Evolutionary conservation across 441 rosid genomes (phyloP), one percentile per base, ranked within the genome.

Genomic region (Gossypium schwendimanii): DNA sequence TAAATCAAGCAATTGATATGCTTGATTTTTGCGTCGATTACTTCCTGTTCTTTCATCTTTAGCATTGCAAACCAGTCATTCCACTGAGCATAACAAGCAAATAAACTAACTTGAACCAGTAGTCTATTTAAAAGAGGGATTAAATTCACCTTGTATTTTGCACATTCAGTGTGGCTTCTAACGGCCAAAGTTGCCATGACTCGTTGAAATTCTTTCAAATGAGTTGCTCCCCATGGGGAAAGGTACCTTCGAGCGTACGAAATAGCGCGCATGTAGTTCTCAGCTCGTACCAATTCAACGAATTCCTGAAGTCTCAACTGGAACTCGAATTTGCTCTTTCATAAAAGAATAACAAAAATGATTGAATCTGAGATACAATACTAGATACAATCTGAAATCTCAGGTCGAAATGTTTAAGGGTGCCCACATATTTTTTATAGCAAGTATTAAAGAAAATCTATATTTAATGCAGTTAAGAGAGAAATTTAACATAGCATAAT

Each of bases 291-390:
- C 81, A 94, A 80, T 84, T 92, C 98, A 41, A 94, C 75, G 69
- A 91, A 94, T 64, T 90, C 97, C 85, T 94, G 98, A 81, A 89
- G 91, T 81, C 96, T 91, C 85, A 94, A 80, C 81, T 88, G 93
- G 83, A 94, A 92, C 74, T 94, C 98, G 18, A 92, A 86, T 76
- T 84, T 87, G 87, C 98, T 94, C 97, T 92, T 86, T 60, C 73
- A 83, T 24, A 17, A 72, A 72, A 17, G 2, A 66, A 17, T 60
- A 78, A 70, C 36, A 52, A 10, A 77, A 23, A 76, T 36, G 24
- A 39, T 47, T 47, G 64, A 39, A 68, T 45, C 57, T 66, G 39
- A 66, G 57, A 66, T 18, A 21, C 23, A 65, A 6, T 44, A 28
- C 15, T 44, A 7, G 55, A 63, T 63, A 8, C 21, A 39, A 24